Evolutionary conservation across 306 rosid genomes (phyloP).

Genomic region (Castanea crenata): DNA sequence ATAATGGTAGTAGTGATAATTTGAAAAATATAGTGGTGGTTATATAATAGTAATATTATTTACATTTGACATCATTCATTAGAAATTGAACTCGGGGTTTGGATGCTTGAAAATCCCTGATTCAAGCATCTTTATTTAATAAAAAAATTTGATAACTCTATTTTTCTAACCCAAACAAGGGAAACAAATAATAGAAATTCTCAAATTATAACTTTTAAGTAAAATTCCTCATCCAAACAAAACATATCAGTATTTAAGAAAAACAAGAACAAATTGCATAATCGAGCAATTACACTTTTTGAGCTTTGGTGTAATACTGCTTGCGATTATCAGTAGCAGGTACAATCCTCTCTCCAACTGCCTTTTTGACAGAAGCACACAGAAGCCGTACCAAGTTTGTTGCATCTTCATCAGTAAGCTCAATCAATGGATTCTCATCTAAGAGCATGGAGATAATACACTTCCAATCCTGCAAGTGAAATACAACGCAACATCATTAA

Average conservation of each 20-base stretch:
- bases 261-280: conserved; percentile 14
- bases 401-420: conserved; percentile 84
- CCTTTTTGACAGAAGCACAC: conserved; percentile 88
- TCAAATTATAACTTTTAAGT: too few species aligned
- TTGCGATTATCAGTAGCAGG: conserved; percentile 82
- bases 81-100: too few species aligned
- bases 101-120: too few species aligned
- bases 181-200: too few species aligned
- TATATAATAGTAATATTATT: too few species aligned
- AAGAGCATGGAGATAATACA: conserved; percentile 87
- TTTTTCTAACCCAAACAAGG: too few species aligned
- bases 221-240: too few species aligned
- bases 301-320: conserved; percentile 83
- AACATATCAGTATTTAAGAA: conserved; percentile 2
- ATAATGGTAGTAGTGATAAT: too few species aligned
- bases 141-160: too few species aligned
- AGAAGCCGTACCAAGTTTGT: conserved; percentile 94
- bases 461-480: conserved; percentile 89
- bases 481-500: conserved; percentile 18
- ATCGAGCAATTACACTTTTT: conserved; percentile 57
- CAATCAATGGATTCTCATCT: conserved; percentile 66
- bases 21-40: too few species aligned
- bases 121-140: too few species aligned
- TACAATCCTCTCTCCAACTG: conserved; percentile 94
- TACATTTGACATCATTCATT: too few species aligned